Conservation (phyloP, 1,284 basidiomycete species). For the Boletus sp. region DNA sequence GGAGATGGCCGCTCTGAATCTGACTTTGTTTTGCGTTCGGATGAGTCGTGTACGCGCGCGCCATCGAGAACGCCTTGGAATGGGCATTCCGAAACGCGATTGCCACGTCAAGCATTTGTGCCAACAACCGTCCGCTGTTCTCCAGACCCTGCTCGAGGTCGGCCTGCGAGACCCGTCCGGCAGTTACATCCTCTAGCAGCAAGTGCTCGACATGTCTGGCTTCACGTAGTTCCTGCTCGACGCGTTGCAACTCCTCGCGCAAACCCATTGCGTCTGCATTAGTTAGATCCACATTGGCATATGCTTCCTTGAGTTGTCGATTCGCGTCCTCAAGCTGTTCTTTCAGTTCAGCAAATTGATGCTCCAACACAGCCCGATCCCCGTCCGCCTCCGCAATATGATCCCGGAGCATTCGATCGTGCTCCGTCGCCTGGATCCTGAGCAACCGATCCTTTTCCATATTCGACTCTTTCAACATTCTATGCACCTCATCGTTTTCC, state of each 20-base stretch:
- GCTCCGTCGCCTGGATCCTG: slow-evolving; percentile 74
- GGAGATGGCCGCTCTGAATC: slow-evolving; percentile 30
- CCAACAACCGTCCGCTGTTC: slow-evolving; percentile 60
- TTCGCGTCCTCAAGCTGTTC: slow-evolving; percentile 62
- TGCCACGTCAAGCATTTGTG: slow-evolving; percentile 74
- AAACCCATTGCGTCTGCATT: slow-evolving; percentile 67
- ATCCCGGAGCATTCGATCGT: slow-evolving; percentile 84
- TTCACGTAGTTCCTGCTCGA: slow-evolving; percentile 68
- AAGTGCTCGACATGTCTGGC: slow-evolving; percentile 62
- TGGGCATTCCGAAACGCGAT: slow-evolving; percentile 75
- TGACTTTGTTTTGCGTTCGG: slow-evolving; percentile 49
- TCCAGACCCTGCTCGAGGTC: slow-evolving; percentile 69
- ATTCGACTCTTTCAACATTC: slow-evolving; percentile 66
- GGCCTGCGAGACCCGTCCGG: slow-evolving; percentile 64
- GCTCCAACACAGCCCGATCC: slow-evolving; percentile 86
- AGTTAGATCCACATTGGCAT: slow-evolving; percentile 59
- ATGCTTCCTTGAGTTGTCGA: slow-evolving; percentile 63
- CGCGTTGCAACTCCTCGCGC: slow-evolving; percentile 71
- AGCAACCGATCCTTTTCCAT: slow-evolving; percentile 78
- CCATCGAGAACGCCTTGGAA: slow-evolving; percentile 66
- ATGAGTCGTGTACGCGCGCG: slow-evolving; percentile 63
- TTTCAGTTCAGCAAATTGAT: slow-evolving; percentile 80
- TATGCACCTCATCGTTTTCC: slow-evolving; percentile 70
- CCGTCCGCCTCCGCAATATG: slow-evolving; percentile 91
- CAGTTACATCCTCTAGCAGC: slow-evolving; percentile 63